Evolutionary conservation across 225 moss, liverwort and hornwort genomes (phyloP).

Genomic region (Straminergon stramineum): DNA sequence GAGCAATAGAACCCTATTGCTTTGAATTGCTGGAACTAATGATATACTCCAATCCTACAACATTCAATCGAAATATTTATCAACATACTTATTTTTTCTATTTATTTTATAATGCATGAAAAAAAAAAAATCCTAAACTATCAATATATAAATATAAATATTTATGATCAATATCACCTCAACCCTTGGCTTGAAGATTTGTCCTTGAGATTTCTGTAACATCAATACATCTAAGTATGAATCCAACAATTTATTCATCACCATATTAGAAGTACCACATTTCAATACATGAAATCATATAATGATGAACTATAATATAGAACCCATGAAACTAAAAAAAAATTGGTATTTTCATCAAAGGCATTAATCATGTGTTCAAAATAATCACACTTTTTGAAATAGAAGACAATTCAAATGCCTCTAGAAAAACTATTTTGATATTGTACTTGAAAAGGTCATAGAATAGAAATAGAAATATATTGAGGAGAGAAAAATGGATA

Average conservation of each 20-base stretch:
- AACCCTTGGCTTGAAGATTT: conserved; percentile 8
- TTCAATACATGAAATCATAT: not conserved
- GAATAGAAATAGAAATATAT: not conserved
- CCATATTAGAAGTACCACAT: not conserved
- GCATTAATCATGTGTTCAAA: not conserved
- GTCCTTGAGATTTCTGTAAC: not conserved
- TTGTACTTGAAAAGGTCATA: not conserved
- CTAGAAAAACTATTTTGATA: not conserved
- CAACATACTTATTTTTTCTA: not conserved
- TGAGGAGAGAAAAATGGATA: not conserved
- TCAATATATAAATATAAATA: not conserved
- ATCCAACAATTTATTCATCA: not conserved
- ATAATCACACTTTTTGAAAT: not conserved
- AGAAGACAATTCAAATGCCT: not conserved
- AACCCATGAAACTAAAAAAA: not conserved
- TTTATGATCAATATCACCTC: not conserved
- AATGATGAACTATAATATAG: not conserved
- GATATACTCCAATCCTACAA: conserved; percentile 29
- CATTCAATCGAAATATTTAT: not conserved
- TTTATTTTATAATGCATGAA: not conserved
- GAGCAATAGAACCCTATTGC: conserved; percentile 15
- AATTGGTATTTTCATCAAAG: not conserved
- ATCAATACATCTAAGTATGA: not conserved
- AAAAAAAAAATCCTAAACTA: not conserved
- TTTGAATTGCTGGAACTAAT: not conserved